phyloP scores from a whole-genome alignment of 2,329 filamentous ascomycete genomes.

The Colletotrichum sp. region DNA sequence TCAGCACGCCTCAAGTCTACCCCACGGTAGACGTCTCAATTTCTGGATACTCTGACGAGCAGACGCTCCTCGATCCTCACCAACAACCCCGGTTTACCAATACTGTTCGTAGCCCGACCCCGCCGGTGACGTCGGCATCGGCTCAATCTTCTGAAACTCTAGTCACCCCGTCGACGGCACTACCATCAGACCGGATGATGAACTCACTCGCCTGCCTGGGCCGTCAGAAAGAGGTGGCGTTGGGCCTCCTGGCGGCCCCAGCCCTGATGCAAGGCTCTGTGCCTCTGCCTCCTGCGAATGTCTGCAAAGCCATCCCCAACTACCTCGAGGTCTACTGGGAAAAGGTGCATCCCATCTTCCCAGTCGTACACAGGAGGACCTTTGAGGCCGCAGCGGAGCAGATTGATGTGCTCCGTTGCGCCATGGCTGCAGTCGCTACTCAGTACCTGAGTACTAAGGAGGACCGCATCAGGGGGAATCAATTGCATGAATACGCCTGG shows the following conservation, averaged over 20 bases:
- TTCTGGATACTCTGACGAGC: constrained; percentile 39
- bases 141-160: constrained; percentile 54
- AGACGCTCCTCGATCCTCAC: constrained; percentile 37
- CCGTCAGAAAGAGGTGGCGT: constrained; percentile 45
- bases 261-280: constrained; percentile 42
- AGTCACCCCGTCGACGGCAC: constrained; percentile 47
- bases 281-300: constrained; percentile 29
- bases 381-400: constrained; percentile 46
- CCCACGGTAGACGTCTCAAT: constrained; percentile 39
- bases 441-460: constrained; percentile 54
- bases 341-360: constrained; percentile 51
- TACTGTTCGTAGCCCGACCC: constrained; percentile 55
- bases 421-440: constrained; percentile 63
- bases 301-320: constrained; percentile 48
- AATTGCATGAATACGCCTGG: constrained; percentile 57
- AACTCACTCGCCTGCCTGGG: constrained; percentile 40
- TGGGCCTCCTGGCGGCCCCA: constrained; percentile 38
- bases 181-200: constrained; percentile 37
- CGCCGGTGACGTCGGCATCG: constrained; percentile 46
- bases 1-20: constrained; percentile 31
- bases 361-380: constrained; percentile 54
- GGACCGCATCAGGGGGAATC: constrained; percentile 53
- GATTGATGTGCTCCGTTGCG: constrained; percentile 50
- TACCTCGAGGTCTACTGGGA: constrained; percentile 62
- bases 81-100: constrained; percentile 41